Evolutionary conservation across 2,329 filamentous ascomycete species (phyloP).

Genomic region (Trichoderma citrinoviride): DNA sequence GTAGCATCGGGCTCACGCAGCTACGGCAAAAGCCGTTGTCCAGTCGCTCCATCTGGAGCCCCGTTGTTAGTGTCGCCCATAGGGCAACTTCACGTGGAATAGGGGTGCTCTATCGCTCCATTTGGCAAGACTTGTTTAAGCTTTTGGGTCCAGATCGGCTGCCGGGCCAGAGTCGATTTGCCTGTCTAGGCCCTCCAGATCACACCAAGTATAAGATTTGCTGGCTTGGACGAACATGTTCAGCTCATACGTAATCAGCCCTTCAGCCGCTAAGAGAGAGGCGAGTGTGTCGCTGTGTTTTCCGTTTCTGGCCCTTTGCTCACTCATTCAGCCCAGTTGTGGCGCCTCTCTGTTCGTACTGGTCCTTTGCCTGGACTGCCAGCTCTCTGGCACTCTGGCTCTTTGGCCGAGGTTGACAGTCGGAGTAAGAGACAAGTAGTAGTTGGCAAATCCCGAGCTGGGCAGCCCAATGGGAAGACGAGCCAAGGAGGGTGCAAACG

Average conservation of each 20-base stretch:
- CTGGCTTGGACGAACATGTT: slow-evolving; percentile 1
- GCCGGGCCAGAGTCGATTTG: slow-evolving; percentile 14
- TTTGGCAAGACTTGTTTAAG: slow-evolving; percentile 13
- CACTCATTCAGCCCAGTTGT: slow-evolving; percentile 11
- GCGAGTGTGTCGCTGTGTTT: background rate
- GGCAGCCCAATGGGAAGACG: background rate
- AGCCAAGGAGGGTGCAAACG: background rate
- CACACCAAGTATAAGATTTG: background rate
- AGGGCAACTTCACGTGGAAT: slow-evolving; percentile 15
- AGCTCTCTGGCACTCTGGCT: background rate
- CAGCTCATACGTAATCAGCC: slow-evolving; percentile 19
- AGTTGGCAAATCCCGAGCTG: background rate
- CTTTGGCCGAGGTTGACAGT: background rate
- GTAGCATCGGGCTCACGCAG: slow-evolving; percentile 6
- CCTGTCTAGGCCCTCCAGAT: slow-evolving; percentile 4
- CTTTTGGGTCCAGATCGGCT: slow-evolving; percentile 20
- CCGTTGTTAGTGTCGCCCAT: slow-evolving; percentile 10
- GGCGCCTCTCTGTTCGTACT: slow-evolving; percentile 1
- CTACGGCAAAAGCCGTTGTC: background rate
- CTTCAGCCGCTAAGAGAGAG: slow-evolving; percentile 12
- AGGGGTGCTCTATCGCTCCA: background rate
- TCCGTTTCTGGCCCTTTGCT: background rate
- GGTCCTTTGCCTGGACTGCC: background rate
- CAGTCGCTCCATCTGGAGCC: slow-evolving; percentile 4
- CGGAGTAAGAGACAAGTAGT: background rate